phyloP scores from a whole-genome alignment of 495 filamentous ascomycete genomes.

The Pyrenopolyporus hunteri region DNA sequence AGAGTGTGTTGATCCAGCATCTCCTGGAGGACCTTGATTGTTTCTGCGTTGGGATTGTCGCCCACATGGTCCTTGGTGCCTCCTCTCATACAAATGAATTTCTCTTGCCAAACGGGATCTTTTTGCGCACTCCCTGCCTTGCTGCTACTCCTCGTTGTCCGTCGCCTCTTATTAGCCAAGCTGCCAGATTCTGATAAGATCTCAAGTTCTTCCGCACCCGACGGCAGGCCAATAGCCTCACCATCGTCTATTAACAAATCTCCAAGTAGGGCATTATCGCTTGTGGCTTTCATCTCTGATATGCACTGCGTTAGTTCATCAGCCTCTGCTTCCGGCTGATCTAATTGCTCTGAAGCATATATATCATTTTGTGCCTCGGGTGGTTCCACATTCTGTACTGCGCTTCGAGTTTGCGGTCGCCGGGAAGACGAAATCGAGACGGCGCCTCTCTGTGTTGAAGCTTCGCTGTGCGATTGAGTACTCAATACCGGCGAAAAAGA shows the following conservation, averaged over 20 bases:
- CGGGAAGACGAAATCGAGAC: constrained; percentile 20
- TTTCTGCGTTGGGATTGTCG: constrained; percentile 69
- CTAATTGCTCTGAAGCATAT: background rate
- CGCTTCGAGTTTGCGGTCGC: background rate
- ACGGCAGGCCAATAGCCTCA: background rate
- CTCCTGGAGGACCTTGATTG: constrained; percentile 78
- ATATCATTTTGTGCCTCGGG: background rate
- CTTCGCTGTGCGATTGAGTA: constrained; percentile 24
- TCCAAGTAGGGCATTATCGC: background rate
- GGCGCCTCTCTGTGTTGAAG: constrained; percentile 11
- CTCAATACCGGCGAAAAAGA: background rate
- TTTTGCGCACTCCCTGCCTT: background rate
- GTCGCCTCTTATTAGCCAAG: constrained; percentile 13
- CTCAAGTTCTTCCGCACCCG: constrained; percentile 4
- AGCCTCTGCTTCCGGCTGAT: background rate
- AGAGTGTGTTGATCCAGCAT: constrained; percentile 84
- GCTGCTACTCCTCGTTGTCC: constrained; percentile 24
- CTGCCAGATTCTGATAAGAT: constrained; percentile 5
- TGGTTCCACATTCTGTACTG: background rate
- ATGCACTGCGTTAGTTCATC: constrained; percentile 36
- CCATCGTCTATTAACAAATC: background rate
- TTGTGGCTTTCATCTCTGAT: constrained; percentile 15
- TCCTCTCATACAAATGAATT: constrained; percentile 52
- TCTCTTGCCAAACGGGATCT: constrained; percentile 39
- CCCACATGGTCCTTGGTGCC: constrained; percentile 43